A percentile compares a stretch with the other conserved stretches of the same genome.
phyloP scores from a whole-genome alignment of 2,329 filamentous ascomycete species.

The Fusarium chaquense region DNA sequence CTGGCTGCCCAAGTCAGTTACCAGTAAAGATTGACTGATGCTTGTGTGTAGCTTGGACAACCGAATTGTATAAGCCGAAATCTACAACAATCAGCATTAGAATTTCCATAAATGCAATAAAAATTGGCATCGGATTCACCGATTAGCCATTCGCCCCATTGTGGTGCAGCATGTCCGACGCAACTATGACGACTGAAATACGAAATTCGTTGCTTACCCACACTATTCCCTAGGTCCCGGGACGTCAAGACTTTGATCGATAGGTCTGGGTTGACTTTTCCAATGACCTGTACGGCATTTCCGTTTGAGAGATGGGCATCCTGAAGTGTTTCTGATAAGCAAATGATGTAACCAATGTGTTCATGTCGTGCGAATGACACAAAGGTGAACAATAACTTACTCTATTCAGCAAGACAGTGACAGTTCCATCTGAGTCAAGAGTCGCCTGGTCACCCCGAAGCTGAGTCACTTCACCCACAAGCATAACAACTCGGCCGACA shows the following conservation, averaged over 20 bases:
- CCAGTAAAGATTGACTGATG: conserved; percentile 81
- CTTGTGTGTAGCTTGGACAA: conserved; percentile 88
- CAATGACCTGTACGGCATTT: conserved; percentile 81
- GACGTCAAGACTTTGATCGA: conserved; percentile 77
- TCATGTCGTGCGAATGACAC: conserved; percentile 9
- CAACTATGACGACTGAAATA: conserved; percentile 40
- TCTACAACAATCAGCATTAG: conserved; percentile 63
- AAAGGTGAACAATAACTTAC: conserved; percentile 59
- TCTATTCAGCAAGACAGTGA: conserved; percentile 79
- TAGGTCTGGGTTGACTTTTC: conserved; percentile 81
- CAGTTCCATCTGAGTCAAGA: conserved; percentile 82
- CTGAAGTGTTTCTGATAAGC: conserved; percentile 57
- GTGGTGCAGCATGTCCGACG: background rate
- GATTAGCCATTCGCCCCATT: background rate
- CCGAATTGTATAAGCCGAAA: conserved; percentile 78
- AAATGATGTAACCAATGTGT: background rate
- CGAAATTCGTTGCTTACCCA: conserved; percentile 68
- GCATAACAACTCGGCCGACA: conserved; percentile 79
- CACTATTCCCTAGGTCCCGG: conserved; percentile 74
- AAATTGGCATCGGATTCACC: background rate
- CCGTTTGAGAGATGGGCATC: conserved; percentile 77
- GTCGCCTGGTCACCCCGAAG: conserved; percentile 84
- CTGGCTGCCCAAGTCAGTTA: conserved; percentile 52
- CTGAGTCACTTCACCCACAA: conserved; percentile 87
- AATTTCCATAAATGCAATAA: background rate